Evolutionary conservation across 75 land plant species (phyloP).

Genomic region (Adiantum capillusveneris): DNA sequence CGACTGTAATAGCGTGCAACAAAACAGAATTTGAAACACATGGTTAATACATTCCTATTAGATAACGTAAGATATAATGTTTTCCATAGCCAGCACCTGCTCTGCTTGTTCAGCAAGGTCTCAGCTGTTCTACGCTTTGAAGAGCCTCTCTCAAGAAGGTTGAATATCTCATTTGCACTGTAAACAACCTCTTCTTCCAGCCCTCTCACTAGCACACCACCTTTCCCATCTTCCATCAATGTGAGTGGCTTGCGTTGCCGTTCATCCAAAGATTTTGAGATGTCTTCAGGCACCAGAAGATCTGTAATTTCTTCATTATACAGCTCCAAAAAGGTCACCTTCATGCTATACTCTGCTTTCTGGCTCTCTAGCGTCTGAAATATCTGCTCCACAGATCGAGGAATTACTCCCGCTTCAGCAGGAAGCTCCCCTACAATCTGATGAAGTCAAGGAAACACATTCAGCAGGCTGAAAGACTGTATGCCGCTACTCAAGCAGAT

Average conservation of each 20-base stretch:
- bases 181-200: constrained; percentile 89
- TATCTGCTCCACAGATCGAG: constrained; percentile 84
- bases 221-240: constrained; percentile 97
- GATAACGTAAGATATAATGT: too few relatives aligned
- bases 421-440: constrained; percentile 55
- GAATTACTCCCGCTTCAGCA: constrained; percentile 93
- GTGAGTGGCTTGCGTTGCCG: constrained; percentile 78
- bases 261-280: constrained; percentile 53
- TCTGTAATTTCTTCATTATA: constrained; percentile 98
- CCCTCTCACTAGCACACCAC: constrained; percentile 91
- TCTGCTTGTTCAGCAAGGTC: constrained; percentile 89
- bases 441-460: not conserved
- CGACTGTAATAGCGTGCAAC: constrained; percentile 40
- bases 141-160: constrained; percentile 75
- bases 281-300: constrained; percentile 77
- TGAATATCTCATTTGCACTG: constrained; percentile 84
- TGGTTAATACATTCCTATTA: too few relatives aligned
- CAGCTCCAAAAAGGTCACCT: constrained; percentile 89
- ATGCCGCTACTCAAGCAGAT: too few relatives aligned
- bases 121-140: constrained; percentile 89
- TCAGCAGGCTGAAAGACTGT: not conserved
- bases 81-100: constrained; percentile 53
- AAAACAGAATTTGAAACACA: not conserved
- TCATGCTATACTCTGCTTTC: constrained; percentile 86
- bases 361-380: constrained; percentile 85